Base-by-base conservation (phyloP, 2,329 filamentous ascomycete genomes). In the Ramularia endophylla region DNA sequence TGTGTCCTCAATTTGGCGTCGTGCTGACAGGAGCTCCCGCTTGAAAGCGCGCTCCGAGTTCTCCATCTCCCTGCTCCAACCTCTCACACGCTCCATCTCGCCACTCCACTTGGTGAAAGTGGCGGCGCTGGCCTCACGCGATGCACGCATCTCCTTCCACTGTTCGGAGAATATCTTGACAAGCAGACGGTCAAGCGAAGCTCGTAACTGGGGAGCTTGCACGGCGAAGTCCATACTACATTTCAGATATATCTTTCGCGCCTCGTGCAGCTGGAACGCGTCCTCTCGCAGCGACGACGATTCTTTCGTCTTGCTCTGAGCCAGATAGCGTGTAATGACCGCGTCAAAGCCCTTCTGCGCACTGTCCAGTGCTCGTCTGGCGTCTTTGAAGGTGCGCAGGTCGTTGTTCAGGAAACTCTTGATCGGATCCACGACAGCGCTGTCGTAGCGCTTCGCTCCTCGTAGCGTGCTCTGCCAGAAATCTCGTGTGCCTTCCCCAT, bases 11-110 rank as follows among this genome's bases (percentile, higher is more conserved):
- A 98, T 81, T 52, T 92, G 83, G 54, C 83, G 81, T 43, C 90
- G 75, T 2, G 89, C 86, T 25, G 80, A 67, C 44, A 88, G 76
- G 19, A 97, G 71, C 67, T 97, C 90, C 22, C 83, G 73, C 60
- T 81, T 84, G 64, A 97, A 95, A 3, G 82, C 72, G 30, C 78
- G 75, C 64, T 97, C 92, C n/a, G 84, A 83, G 36, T 80, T 75
- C 65, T 95, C 90, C 85, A 98, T 90, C 62, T 95, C 88, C 58
- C 83, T 86, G 43, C 86, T 83, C 92, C 92, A 98, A 22, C 89
- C 88, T 46, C 84, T 81, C 40, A 98, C 82, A 15, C 92, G 80
- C 51, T 95, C 89, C 75, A 98, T 88, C 62, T 97, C 92, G 19
- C 74, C 69, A 11, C 74, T 78, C 73, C 80, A 87, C 51, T 80